Evolutionary conservation across 305 asterid species (phyloP), one percentile per base, ranked within the genome.

Genomic region (Fraxinus sp.): DNA sequence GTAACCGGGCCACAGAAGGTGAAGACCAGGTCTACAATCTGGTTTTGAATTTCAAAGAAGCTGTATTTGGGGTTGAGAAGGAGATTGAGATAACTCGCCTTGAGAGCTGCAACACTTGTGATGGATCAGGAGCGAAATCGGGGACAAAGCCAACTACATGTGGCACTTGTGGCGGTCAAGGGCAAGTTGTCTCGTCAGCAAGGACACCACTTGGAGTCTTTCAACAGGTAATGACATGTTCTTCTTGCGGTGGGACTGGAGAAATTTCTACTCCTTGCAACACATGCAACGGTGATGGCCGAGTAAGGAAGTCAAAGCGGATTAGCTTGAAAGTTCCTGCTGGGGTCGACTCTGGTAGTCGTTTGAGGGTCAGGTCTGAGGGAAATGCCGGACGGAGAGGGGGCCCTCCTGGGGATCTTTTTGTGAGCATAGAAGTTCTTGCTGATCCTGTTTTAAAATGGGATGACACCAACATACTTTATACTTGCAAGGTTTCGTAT

Each of bases 71-170:
- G 64, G 86, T 90, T 1, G 99, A 96, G 91, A 96, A 94, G 86
- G 98, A 94, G 88, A 94, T 96, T 16, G 99, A 96, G 77, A 91
- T 96, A 78, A 82, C 92, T 30, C 93, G 97, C 49, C 98, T 96
- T 11, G 98, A 93, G 90, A 88, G 85, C 91, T 96, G 99, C 89
- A 85, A 86, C 87, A 91, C 95, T 11, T 96, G 99, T 24, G 92
- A 92, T n/a, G 99, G 98, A 2, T 92, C 99, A 0, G 98, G 99
- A 73, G 97, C 97, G 20, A 93, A 92, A 85, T 93, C 99, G 0
- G 99, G 98, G 73, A 90, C 98, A 3, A 89, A 83, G 78, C 64
- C 97, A 1, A 84, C 97, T 4, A 93, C 79, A 26, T 94, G 99
- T 79, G 84, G 79, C 87, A 90, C 97, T 13, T 96, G 99, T 70